Evolutionary conservation across 208 protist genomes (phyloP), one percentile per base, ranked within the genome.

Genomic region (Histomonas meleagridis): DNA sequence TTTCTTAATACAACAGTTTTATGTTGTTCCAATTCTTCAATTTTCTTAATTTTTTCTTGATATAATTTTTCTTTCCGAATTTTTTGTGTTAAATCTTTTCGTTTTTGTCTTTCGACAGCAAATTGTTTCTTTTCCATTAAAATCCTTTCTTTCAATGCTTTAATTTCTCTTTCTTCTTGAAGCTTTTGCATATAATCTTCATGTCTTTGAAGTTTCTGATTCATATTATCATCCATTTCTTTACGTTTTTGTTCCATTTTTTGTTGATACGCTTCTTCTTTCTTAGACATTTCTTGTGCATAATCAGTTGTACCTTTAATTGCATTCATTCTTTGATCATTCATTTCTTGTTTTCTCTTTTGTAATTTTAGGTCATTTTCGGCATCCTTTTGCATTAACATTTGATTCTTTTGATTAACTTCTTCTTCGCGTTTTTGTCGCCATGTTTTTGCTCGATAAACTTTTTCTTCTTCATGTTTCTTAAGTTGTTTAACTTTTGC

Each of bases 351-450:
- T 32, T 53, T 62, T 90, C 53, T 10, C 23, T 90, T n/a, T 32
- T 90, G 16, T 35, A 62, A 10, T 90, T 26, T 10, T 90, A n/a
- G 23, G 14, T 10, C n/a, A 38, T 10, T 26, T 35, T 60, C 21
- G 14, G 7, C 3, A n/a, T 60, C 78, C 32, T 60, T 60, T 26
- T 60, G 3, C 5, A 62, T 5, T 35, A 62, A 28, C 32, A 38
- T 3, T 32, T 90, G 21, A 62, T 90, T 60, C 14, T 90, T 60
- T 90, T 90, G 7, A 5, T 90, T 10, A 38, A 10, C n/a, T 90
- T 90, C 78, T 90, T 90, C 78, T 32, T 90, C 78, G 14, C 32
- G 14, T 90, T 90, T n/a, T 35, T 90, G 21, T 38, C 53, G 7
- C 53, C 53, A 53, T 90, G 14, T 10, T 32, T 32, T 60, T 32